These are phyloP conservation scores for Termitomyces eurrhizus DNA, from an alignment of 768 basidiomycete genomes.

Conservation along the genomic window DNA sequence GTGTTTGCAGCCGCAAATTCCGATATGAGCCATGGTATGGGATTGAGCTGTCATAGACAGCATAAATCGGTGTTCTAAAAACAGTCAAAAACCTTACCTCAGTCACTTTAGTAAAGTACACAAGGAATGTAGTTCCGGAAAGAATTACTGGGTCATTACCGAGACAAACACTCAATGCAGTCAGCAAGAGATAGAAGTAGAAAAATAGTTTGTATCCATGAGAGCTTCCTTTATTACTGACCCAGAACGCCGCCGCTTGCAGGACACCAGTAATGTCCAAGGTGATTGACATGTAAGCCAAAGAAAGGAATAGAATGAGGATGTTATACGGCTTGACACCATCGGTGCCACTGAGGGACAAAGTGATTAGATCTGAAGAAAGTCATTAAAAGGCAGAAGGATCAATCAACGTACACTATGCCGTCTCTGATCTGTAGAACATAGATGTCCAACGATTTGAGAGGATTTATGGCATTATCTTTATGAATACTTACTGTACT, in stretches of 20 bases:
- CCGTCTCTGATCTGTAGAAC: slow-evolving; percentile 57
- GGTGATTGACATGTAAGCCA: slow-evolving; percentile 92
- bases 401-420: slow-evolving; percentile 47
- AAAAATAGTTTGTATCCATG: slow-evolving; percentile 72
- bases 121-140: slow-evolving; percentile 86
- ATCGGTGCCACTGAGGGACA: slow-evolving; percentile 30
- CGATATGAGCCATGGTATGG: slow-evolving; percentile 66
- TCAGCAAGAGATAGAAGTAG: slow-evolving; percentile 83
- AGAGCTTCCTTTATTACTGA: slow-evolving; percentile 73
- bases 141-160: slow-evolving; percentile 95
- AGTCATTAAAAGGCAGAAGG: background rate
- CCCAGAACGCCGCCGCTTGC: slow-evolving; percentile 84
- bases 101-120: slow-evolving; percentile 78
- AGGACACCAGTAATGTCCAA: slow-evolving; percentile 79
- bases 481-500: slow-evolving; percentile 13
- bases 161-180: slow-evolving; percentile 69
- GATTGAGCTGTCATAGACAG: slow-evolving; percentile 29
- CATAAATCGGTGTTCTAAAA: slow-evolving; percentile 1
- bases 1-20: slow-evolving; percentile 82
- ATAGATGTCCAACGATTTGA: background rate
- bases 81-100: slow-evolving; percentile 21
- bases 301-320: slow-evolving; percentile 85
- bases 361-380: background rate
- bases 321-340: slow-evolving; percentile 90
- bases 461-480: background rate